A percentile compares a stretch with the other conserved stretches of the same genome.
phyloP scores from a whole-genome alignment of 306 rosid species.

The Notholithocarpus densiflorus region DNA sequence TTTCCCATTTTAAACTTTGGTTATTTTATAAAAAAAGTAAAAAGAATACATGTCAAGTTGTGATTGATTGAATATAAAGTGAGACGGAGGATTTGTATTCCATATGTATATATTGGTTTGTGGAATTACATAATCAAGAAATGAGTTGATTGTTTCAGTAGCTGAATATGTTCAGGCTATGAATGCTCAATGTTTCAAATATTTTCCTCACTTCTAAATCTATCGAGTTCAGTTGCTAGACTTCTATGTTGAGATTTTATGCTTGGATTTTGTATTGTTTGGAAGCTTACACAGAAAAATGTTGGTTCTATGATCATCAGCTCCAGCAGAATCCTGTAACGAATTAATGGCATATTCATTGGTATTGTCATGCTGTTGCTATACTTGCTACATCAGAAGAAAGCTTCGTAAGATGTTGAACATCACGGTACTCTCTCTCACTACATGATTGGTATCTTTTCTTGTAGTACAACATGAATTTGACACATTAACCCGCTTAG shows the following conservation, averaged over 20 bases:
- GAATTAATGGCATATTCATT: conserved; percentile 95
- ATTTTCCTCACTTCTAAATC: background rate
- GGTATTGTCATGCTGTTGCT: conserved; percentile 90
- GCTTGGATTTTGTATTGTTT: background rate
- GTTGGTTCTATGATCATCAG: conserved; percentile 37
- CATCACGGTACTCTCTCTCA: conserved; percentile 63
- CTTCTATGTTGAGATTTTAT: conserved; percentile 5
- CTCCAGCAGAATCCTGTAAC: conserved; percentile 83
- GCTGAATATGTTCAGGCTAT: background rate
- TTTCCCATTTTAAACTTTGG: too few relatives aligned
- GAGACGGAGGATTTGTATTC: too few relatives aligned
- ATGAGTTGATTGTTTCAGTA: background rate
- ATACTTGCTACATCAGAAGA: conserved; percentile 89
- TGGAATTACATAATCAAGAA: background rate
- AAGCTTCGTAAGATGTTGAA: conserved; percentile 84
- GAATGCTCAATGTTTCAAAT: background rate
- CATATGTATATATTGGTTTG: background rate
- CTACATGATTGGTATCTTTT: background rate
- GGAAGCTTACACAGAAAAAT: background rate
- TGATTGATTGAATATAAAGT: background rate
- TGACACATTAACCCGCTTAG: background rate
- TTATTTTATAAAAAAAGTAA: too few relatives aligned
- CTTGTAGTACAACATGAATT: background rate
- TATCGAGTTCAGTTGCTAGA: conserved; percentile 7
- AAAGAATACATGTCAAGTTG: background rate